These are phyloP conservation scores for Claviceps pusilla DNA, from an alignment of 2,329 filamentous ascomycete genomes.

Conservation along the genomic window DNA sequence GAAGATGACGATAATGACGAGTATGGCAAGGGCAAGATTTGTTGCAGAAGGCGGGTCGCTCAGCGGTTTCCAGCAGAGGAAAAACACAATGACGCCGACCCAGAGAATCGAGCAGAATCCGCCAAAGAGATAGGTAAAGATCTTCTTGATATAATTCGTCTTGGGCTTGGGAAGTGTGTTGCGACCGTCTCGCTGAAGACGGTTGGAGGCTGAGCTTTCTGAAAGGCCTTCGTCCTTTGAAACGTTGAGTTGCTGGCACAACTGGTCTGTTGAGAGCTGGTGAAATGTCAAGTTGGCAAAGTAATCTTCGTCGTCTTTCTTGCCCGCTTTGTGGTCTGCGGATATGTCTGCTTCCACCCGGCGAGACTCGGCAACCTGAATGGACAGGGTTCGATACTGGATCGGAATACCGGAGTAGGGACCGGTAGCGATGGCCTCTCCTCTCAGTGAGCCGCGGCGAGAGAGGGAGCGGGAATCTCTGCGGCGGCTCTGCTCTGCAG, in stretches of 20 bases:
- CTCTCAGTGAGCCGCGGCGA: slow-evolving; percentile 12
- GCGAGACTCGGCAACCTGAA: slow-evolving; percentile 24
- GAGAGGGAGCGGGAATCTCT: slow-evolving; percentile 9
- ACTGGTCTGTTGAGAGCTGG: slow-evolving; percentile 17
- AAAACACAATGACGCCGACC: slow-evolving; percentile 32
- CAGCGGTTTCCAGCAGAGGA: slow-evolving; percentile 32
- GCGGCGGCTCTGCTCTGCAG: slow-evolving; percentile 3
- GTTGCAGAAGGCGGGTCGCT: slow-evolving; percentile 27
- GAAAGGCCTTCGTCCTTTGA: slow-evolving; percentile 20
- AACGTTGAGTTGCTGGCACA: slow-evolving; percentile 27
- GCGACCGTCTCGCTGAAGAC: slow-evolving; percentile 25
- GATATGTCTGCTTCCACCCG: slow-evolving; percentile 11
- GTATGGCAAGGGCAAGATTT: slow-evolving; percentile 30
- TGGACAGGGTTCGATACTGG: slow-evolving; percentile 26
- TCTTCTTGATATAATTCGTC: slow-evolving; percentile 27
- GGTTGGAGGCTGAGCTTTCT: slow-evolving; percentile 15
- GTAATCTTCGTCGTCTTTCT: slow-evolving; percentile 27
- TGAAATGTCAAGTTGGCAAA: slow-evolving; percentile 26
- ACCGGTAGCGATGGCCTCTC: slow-evolving; percentile 15
- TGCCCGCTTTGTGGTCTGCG: slow-evolving; percentile 11
- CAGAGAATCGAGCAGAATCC: slow-evolving; percentile 33
- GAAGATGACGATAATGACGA: slow-evolving; percentile 31
- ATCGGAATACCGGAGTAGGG: slow-evolving; percentile 24
- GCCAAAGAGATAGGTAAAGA: slow-evolving; percentile 28
- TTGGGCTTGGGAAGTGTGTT: slow-evolving; percentile 27